Conservation (phyloP, 257 asterid species). For the Solanum peruvianum region DNA sequence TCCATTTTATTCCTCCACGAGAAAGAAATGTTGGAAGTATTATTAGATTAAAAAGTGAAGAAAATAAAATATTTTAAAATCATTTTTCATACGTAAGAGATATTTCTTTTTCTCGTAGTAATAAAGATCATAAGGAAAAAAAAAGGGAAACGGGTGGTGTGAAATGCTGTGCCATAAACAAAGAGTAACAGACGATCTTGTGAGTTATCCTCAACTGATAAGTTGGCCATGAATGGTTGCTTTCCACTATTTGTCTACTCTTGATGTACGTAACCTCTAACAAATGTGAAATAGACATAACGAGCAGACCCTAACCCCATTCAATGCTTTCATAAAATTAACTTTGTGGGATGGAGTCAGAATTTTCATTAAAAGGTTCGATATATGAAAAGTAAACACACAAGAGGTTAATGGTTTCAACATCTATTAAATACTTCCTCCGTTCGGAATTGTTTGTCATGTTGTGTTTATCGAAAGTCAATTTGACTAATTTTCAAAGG, state of each 20-base stretch:
- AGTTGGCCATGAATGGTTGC: background rate
- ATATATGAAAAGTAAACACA: no score
- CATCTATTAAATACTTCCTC: no score
- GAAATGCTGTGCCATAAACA: background rate
- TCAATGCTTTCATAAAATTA: background rate
- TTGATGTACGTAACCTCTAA: background rate
- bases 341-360: fast-evolving
- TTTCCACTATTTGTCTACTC: background rate
- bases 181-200: background rate
- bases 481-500: no score
- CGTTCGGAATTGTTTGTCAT: no score
- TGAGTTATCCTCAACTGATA: background rate
- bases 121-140: background rate
- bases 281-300: background rate
- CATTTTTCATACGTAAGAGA: background rate
- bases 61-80: no score
- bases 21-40: background rate
- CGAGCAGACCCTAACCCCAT: background rate
- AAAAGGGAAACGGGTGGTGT: background rate
- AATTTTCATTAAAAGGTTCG: fast-evolving
- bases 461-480: no score
- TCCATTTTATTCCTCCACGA: no score
- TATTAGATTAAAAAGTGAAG: background rate
- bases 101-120: background rate
- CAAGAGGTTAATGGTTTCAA: no score